Conservation (phyloP, 495 filamentous ascomycete genomes). For the Lepraria neglecta region DNA sequence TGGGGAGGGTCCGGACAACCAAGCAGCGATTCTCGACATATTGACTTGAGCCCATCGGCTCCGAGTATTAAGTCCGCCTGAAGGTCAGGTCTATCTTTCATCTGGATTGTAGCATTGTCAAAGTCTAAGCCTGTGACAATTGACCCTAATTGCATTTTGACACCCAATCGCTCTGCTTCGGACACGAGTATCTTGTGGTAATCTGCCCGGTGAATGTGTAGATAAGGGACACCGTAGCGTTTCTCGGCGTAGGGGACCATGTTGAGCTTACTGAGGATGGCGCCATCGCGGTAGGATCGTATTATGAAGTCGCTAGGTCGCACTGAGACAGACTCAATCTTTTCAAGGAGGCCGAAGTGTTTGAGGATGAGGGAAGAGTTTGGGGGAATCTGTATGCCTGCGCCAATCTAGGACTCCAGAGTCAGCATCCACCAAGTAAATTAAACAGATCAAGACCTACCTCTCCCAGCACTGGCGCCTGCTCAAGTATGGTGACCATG, state of each 20-base stretch:
- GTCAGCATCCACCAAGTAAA: background rate
- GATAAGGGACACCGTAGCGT: constrained; percentile 43
- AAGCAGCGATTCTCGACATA: constrained; percentile 42
- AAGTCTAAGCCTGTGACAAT: constrained; percentile 43
- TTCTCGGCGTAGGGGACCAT: constrained; percentile 24
- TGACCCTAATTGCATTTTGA: constrained; percentile 42
- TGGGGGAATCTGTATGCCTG: constrained; percentile 55
- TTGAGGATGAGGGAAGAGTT: constrained; percentile 48
- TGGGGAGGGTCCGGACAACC: constrained; percentile 38
- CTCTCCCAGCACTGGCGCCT: constrained; percentile 40
- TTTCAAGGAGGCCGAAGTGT: constrained; percentile 45
- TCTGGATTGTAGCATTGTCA: constrained; percentile 32
- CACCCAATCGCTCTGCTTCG: constrained; percentile 48
- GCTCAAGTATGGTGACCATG: constrained; percentile 44
- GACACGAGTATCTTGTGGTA: constrained; percentile 49
- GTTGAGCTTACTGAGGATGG: constrained; percentile 47
- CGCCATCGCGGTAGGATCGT: constrained; percentile 51
- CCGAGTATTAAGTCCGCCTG: constrained; percentile 48
- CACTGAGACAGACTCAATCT: constrained; percentile 43
- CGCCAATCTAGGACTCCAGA: constrained; percentile 39
- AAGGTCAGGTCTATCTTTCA: constrained; percentile 34
- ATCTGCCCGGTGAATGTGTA: constrained; percentile 49
- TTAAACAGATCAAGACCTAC: constrained; percentile 30
- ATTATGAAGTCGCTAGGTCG: constrained; percentile 51
- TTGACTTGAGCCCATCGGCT: constrained; percentile 51